Base-by-base conservation (phyloP, 257 asterid genomes). In the Solanum clarkiae region DNA sequence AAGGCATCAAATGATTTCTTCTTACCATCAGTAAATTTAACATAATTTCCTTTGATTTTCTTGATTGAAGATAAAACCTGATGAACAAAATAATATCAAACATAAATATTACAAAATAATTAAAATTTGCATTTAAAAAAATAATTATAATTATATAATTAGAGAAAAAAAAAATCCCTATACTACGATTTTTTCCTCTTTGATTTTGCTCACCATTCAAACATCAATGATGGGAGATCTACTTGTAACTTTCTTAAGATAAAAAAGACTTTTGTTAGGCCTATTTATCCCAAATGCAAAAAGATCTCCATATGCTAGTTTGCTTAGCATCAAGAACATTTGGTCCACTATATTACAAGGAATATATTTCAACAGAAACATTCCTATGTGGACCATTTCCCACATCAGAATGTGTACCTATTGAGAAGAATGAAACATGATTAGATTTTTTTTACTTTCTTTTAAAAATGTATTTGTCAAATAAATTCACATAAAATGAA, bases 191-290 rank as follows among this genome's bases (percentile, higher is more conserved):
- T 90, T 94, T 29, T 29, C 32, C 32, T 29, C 32, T 29, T 29
- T 29, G 3, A 29, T 2, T 29, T 29, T 29, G 32, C 32, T 29
- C 32, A 29, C 32, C 2, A 29, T 29, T 29, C 32, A 2, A 29
- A 29, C 32, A 2, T 29, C 97, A 57, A 92, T 86, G 15, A 92
- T 88, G 0, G 94, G 91, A 54, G 94, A 89, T 65, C 85, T 65
- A 0, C 98, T 94, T 0, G 86, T 84, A 16, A 72, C 51, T 47
- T 7, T 26, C 63, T 93, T 92, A 2, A 86, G 82, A 24, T 20
- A 29, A 51, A 79, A 93, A 0, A 97, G 95, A 10, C 97, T 95
- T 22, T 85, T 53, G 1, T 7, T 74, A 1, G 97, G 97, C 87
- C 88, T 92, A 47, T 49, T 10, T 40, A 94, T 49, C 4, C 94